Evolutionary conservation across 495 filamentous ascomycete genomes (phyloP), one percentile per base, ranked within the genome.

Genomic region (Penicillium mononematosum): DNA sequence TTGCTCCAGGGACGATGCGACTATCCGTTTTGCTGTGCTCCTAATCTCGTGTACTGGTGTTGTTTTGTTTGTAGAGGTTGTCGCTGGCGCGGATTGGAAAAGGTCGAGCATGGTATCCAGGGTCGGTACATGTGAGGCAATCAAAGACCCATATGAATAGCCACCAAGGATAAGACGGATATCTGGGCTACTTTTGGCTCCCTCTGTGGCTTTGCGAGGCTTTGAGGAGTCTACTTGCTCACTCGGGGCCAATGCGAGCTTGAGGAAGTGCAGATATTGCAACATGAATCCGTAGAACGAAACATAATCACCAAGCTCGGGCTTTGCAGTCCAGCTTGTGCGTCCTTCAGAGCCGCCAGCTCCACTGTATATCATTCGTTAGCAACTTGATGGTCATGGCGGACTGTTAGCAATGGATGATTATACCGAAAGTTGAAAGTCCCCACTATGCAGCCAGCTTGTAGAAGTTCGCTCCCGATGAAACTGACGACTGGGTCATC

Each of bases 401-500:
- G 14, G 5, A 12, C 6, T 25, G 20, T 31, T 10, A 12, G 47
- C 39, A 29, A 39, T 45, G 22, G 31, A 24, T 32, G n/a, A 45
- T 57, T 65, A 19, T 70, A 96, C 92, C 92, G 84, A 62, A 97
- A 96, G 66, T 98, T 97, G 70, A 98, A 97, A 1, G 90, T 96
- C 6, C 80, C 88, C 17, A 97, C 90, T 3, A 95, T 70, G 63
- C 81, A 93, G 17, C 89, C 91, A 24, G 76, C 65, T 5, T 77
- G 70, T 7, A 96, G 68, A 24, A 96, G 76, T 53, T 86, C 85
- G 3, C 69, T 68, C 2, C 81, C 82, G 12, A 89, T 68, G 22
- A 83, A 73, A 31, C 81, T 72, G 14, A 98, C 89, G 20, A 95
- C 79, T 0, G 81, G 80, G 60, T 98, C 91, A 67, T 97, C 88